A percentile compares a stretch with the other conserved stretches of the same genome.
Evolutionary conservation across 345 rosid genomes (phyloP).

Genomic region (Abelmoschus esculentus): DNA sequence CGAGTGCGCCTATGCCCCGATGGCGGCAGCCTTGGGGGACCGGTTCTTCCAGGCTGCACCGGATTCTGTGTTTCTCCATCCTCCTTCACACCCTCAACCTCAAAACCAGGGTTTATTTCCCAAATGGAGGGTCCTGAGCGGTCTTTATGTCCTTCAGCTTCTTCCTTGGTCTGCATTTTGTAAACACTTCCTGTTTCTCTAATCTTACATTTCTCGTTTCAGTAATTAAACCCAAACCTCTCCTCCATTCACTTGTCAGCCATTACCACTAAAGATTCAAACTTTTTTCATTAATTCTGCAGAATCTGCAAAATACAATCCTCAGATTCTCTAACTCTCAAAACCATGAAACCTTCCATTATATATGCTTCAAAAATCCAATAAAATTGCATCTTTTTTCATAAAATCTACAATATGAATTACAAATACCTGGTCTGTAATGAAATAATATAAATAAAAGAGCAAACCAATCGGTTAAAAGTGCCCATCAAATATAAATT

Average conservation of each 20-base stretch:
- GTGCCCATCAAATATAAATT: constrained; percentile 2
- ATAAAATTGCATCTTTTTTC: neutral
- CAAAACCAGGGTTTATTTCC: constrained; percentile 24
- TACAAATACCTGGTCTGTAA: neutral
- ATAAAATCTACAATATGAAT: constrained; percentile 10
- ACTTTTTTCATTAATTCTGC: constrained; percentile 3
- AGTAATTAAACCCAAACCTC: constrained; percentile 17
- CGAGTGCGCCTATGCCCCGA: constrained; percentile 54
- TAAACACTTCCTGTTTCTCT: constrained; percentile 16
- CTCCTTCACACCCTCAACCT: constrained; percentile 40
- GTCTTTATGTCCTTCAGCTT: constrained; percentile 38
- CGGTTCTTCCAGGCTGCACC: constrained; percentile 21
- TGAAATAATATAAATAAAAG: constrained; percentile 3
- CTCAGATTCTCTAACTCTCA: constrained; percentile 6
- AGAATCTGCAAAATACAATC: neutral
- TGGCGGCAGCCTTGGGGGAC: constrained; percentile 28
- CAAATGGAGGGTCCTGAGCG: constrained; percentile 22
- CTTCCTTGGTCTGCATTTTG: constrained; percentile 45
- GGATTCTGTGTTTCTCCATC: constrained; percentile 39
- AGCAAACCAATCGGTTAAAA: constrained; percentile 9
- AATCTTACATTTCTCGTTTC: constrained; percentile 25
- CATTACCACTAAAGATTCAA: constrained; percentile 2
- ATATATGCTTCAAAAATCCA: constrained; percentile 1
- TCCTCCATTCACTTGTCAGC: constrained; percentile 14
- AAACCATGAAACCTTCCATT: constrained; percentile 10